Percentiles rank a stretch among this genome's conserved stretches.
These are phyloP conservation scores for Paramecium caudatum DNA, from an alignment of 73 alveolate genomes.

Conservation along the genomic window DNA sequence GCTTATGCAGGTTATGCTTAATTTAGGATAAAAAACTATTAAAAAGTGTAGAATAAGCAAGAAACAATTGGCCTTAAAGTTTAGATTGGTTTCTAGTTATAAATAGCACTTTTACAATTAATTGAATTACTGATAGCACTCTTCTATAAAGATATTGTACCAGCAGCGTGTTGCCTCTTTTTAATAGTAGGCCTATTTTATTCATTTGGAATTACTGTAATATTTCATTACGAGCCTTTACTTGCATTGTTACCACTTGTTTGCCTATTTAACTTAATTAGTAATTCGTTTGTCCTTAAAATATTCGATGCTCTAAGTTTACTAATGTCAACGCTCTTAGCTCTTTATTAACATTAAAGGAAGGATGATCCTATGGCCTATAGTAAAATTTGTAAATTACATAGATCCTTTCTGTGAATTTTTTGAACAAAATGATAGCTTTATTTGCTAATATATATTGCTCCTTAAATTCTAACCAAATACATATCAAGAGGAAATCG, in stretches of 20 bases:
- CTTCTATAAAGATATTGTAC: background rate
- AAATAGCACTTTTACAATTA: background rate
- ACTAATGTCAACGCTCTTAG: background rate
- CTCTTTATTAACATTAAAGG: background rate
- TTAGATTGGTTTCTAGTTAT: background rate
- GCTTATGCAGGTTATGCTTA: conserved; percentile 24
- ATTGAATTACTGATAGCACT: conserved; percentile 24
- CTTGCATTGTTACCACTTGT: background rate
- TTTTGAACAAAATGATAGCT: background rate
- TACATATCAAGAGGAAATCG: background rate
- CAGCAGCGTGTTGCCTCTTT: conserved; percentile 19
- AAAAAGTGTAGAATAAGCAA: background rate
- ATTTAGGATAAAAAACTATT: background rate
- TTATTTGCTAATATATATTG: background rate
- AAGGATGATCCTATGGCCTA: conserved; percentile 4
- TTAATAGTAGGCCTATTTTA: conserved; percentile 1
- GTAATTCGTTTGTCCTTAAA: background rate
- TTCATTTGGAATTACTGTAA: conserved; percentile 36
- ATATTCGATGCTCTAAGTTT: background rate
- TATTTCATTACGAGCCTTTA: background rate
- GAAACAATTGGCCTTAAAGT: conserved; percentile 33
- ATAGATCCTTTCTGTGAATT: conserved; percentile 41
- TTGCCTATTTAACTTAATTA: conserved; percentile 22
- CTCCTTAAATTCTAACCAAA: conserved; percentile 21
- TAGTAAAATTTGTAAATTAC: background rate